Evolutionary conservation across 441 rosid genomes (phyloP), one percentile per base, ranked within the genome.

Genomic region (Erysimum cheiri): DNA sequence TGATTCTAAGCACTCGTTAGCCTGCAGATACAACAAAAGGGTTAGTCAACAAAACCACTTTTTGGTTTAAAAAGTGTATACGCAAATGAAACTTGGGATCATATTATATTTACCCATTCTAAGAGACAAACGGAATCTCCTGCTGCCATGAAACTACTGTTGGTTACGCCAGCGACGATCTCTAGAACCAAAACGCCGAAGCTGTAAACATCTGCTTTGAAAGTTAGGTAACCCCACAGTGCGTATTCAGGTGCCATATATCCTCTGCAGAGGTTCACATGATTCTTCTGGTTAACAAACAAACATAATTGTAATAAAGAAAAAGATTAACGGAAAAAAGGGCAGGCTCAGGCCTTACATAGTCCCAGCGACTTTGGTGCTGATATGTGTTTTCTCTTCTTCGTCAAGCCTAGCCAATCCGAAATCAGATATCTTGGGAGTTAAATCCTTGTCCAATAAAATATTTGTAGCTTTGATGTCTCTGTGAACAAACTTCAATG

Each of bases 221-320:
- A 69, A 52, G 84, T 78, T 67, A 88, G 71, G 74, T 86, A 71
- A 31, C 93, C 93, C 85, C 90, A 80, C 36, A 88, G 57, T 28
- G 91, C 93, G 39, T 88, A 88, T 68, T 88, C 93, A 2, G 93
- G 93, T 44, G 93, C 93, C 91, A 88, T 84, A 40, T 88, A 88
- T 70, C 93, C 93, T 73, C 93, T 88, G 83, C 78, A 81, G 8
- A 71, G 1, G 40, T 69, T 61, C 61, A 73, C 12, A 66, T 66
- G 55, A 39, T 37, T 58, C 49, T 9, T 61, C 1, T 49, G 37
- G 68, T 76, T 70, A 57, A 32, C 53, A 71, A 53, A 65, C 24
- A 37, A 56, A 67, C 64, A 5, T 47, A 53, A 40, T 0, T 32
- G 47, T 33, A 39, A 64, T 33, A 39, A 64, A 47, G 9, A 40